These are phyloP conservation scores for Orychophragmus violaceus DNA, from an alignment of 345 rosid species.

Conservation along the genomic window DNA sequence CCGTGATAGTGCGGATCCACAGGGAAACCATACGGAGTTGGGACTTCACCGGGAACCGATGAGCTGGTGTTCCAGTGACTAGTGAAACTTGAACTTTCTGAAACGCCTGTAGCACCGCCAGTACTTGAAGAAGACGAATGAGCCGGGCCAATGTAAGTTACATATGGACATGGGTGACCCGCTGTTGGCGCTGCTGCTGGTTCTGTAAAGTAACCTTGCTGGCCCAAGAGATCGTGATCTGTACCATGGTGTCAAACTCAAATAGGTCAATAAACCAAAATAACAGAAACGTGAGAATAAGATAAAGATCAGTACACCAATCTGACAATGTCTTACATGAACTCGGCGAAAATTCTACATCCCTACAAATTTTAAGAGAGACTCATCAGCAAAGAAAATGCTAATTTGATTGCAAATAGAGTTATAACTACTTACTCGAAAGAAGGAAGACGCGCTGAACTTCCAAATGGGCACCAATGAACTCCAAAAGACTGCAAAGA, in stretches of 20 bases:
- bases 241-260: slow-evolving; percentile 29
- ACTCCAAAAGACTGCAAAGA: slow-evolving; percentile 79
- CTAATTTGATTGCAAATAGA: background rate
- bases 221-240: slow-evolving; percentile 81
- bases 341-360: slow-evolving; percentile 67
- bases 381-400: slow-evolving; percentile 8
- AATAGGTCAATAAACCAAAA: slow-evolving; percentile 4
- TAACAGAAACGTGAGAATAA: background rate
- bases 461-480: slow-evolving; percentile 95
- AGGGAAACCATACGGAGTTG: slow-evolving; percentile 67
- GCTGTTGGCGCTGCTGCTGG: slow-evolving; percentile 65
- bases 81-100: slow-evolving; percentile 63
- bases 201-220: slow-evolving; percentile 51
- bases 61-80: slow-evolving; percentile 68
- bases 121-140: slow-evolving; percentile 71
- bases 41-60: slow-evolving; percentile 60
- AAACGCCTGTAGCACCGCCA: slow-evolving; percentile 55
- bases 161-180: slow-evolving; percentile 82
- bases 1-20: slow-evolving; percentile 67
- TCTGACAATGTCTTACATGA: slow-evolving; percentile 57
- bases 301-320: slow-evolving; percentile 9
- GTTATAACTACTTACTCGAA: slow-evolving; percentile 79
- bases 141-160: slow-evolving; percentile 81
- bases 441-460: slow-evolving; percentile 64
- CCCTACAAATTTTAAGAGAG: slow-evolving; percentile 44